Base-by-base conservation (phyloP, 2,329 filamentous ascomycete species). In the Plenodomus tracheiphilus region DNA sequence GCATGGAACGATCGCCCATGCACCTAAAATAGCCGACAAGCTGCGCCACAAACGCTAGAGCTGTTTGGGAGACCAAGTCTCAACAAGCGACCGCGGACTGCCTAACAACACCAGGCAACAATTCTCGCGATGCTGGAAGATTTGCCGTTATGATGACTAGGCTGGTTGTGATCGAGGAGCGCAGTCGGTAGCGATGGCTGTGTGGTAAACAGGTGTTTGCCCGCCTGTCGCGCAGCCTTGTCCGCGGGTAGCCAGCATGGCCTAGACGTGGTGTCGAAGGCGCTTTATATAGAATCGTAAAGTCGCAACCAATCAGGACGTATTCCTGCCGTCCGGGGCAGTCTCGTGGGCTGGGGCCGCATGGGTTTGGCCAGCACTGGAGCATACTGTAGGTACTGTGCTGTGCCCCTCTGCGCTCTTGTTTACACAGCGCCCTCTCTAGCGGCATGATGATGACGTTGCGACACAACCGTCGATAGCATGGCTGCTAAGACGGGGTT, bases 21-120 rank as follows among this genome's bases (percentile, higher is more conserved):
- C 37, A 40, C 49, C 47, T 49, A 46, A 52, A 41, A 47, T 54
- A 52, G 49, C 46, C 11, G 43, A 16, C 37, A 18, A 35, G 45
- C 52, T 54, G 52, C 52, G 49, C 52, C 52, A 54, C 52, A 42
- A 38, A 25, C 45, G 28, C 28, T 35, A 43, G 43, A 30, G 21
- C 35, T 22, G 39, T 39, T 39, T 30, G 39, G 44, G 39, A 11
- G 30, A 45, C 30, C 38, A 16, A 21, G 22, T 34, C 38, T 42
- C 47, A 46, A 45, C 39, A 47, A 43, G 39, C 43, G 34, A 46
- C 37, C 21, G 40, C 28, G 19, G 28, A 4, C 15, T 32, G 28
- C 28, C 28, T 32, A 32, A 32, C 28, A 15, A 32, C 28, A 32
- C 11, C 28, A 32, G 9, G 13, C 6, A 15, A 32, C 4, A 4